These are phyloP conservation scores for Teratosphaeria destructans DNA, from an alignment of 2,329 filamentous ascomycete species.

Conservation along the genomic window DNA sequence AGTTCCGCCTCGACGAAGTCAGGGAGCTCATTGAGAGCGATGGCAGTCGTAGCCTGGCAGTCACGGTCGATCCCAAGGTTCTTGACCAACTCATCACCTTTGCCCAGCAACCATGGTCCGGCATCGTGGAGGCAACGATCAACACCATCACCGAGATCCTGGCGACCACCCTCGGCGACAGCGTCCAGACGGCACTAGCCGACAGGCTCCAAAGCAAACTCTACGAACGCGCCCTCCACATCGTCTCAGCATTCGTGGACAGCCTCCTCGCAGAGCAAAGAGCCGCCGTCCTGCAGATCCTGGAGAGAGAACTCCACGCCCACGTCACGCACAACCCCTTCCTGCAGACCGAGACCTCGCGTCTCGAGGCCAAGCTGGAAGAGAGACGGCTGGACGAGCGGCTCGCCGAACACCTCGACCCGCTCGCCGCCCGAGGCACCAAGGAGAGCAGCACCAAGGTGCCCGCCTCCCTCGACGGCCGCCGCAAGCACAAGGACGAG, in stretches of 20 bases:
- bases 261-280: no score
- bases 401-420: constrained; percentile 19
- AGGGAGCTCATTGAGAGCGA: neutral
- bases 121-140: neutral
- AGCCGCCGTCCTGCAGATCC: neutral
- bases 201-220: no score
- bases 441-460: constrained; percentile 6
- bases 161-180: neutral
- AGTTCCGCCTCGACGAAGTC: neutral
- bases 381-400: constrained; percentile 19
- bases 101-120: neutral
- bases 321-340: constrained; percentile 25
- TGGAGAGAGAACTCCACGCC: constrained; percentile 5
- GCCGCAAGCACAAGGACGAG: constrained; percentile 16
- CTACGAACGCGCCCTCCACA: no score
- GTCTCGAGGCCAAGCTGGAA: constrained; percentile 12
- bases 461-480: neutral
- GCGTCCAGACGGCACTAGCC: constrained; percentile 24
- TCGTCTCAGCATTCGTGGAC: no score
- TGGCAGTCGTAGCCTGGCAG: neutral
- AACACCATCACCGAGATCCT: neutral
- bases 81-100: neutral
- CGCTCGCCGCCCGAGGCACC: constrained; percentile 6
- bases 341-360: constrained; percentile 16
- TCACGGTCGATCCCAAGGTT: neutral